These are phyloP conservation scores for Heterobasidion parviporum DNA, from an alignment of 1,284 basidiomycete species.

Conservation along the genomic window DNA sequence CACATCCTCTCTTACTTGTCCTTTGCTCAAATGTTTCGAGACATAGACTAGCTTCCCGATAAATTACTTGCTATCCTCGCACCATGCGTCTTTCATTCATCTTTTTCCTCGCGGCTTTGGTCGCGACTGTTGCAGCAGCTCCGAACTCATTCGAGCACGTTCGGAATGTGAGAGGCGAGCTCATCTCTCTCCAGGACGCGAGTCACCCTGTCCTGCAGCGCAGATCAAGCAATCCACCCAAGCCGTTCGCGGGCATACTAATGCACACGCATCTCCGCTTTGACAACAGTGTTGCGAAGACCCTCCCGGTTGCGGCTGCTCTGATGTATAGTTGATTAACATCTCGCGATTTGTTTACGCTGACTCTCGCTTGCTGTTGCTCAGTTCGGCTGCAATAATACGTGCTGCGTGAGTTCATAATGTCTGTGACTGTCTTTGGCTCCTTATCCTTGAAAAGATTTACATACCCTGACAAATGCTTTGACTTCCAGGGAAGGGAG, in stretches of 20 bases:
- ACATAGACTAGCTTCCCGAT: too few relatives aligned
- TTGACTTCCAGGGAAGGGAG: too few relatives aligned
- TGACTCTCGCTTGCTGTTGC: too few relatives aligned
- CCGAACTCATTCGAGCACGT: background rate
- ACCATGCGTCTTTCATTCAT: background rate
- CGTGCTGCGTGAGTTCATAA: background rate
- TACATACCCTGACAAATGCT: too few relatives aligned
- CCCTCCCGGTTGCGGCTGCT: background rate
- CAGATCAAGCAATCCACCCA: background rate
- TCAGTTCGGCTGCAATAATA: too few relatives aligned
- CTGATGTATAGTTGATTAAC: background rate
- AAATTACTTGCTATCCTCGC: background rate
- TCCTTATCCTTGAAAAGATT: background rate
- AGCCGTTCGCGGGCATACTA: background rate
- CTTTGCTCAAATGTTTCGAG: too few relatives aligned
- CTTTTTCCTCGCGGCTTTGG: background rate
- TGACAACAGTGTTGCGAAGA: background rate
- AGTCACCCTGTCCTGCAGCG: background rate
- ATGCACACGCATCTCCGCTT: background rate
- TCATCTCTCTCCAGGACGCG: background rate
- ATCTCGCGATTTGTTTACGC: background rate
- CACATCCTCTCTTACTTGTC: too few relatives aligned
- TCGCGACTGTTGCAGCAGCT: background rate
- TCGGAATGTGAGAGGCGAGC: background rate
- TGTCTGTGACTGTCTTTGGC: background rate